These are phyloP conservation scores for Orbilia javanica DNA, from an alignment of 2,329 filamentous ascomycete species.

Conservation along the genomic window DNA sequence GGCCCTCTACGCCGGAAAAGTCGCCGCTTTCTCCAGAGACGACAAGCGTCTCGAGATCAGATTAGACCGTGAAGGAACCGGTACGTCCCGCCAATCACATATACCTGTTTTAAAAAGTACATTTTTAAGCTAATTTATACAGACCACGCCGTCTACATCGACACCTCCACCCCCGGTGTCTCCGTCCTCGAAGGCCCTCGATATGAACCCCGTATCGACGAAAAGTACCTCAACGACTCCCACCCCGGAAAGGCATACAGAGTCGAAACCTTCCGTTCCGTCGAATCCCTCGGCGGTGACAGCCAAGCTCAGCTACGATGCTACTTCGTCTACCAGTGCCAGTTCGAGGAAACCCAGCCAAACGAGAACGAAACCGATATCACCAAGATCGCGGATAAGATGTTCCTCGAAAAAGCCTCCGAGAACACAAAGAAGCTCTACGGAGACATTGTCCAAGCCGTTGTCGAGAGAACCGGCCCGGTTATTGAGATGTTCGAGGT, in stretches of 20 bases:
- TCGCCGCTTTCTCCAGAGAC: slow-evolving; percentile 90
- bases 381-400: slow-evolving; percentile 90
- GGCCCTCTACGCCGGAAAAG: slow-evolving; percentile 95
- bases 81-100: slow-evolving; percentile 31
- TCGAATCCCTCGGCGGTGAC: slow-evolving; percentile 79
- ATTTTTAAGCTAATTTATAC: slow-evolving; percentile 71
- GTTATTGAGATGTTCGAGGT: slow-evolving; percentile 99
- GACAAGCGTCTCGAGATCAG: slow-evolving; percentile 95
- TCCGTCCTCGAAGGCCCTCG: slow-evolving; percentile 82
- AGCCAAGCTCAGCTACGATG: slow-evolving; percentile 88
- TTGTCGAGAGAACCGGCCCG: slow-evolving; percentile 85
- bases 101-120: not conserved
- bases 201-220: slow-evolving; percentile 93
- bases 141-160: slow-evolving; percentile 98
- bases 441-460: slow-evolving; percentile 89
- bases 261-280: slow-evolving; percentile 96
- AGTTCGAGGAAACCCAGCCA: slow-evolving; percentile 83
- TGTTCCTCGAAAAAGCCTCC: slow-evolving; percentile 95
- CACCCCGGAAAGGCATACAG: slow-evolving; percentile 81
- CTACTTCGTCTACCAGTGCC: slow-evolving; percentile 98
- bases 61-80: slow-evolving; percentile 86
- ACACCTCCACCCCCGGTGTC: slow-evolving; percentile 91
- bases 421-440: slow-evolving; percentile 96
- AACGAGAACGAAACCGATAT: slow-evolving; percentile 83
- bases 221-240: slow-evolving; percentile 90